Base-by-base conservation (phyloP, 371 early-diverging fungal species). In the Rhizopus stolonifer region DNA sequence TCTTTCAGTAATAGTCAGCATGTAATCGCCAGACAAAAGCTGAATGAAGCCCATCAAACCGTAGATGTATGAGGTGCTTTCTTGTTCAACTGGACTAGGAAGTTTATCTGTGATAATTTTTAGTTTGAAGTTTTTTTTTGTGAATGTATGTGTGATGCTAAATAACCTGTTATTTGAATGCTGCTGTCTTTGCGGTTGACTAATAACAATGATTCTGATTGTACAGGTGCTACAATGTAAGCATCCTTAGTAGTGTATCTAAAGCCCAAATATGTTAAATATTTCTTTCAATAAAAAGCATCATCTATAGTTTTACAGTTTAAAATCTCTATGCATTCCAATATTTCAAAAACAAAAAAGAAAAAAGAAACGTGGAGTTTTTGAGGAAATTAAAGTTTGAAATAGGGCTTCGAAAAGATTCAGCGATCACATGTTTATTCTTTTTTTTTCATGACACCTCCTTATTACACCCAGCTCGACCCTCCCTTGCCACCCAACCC, bases 1-100 rank as follows among this genome's bases (percentile, higher is more conserved):
- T 42, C 92, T 82, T 17, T 83, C 84, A 4, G 93, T 94, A 38
- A 95, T 87, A 29, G 91, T 83, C 34, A 97, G 77, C 62, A 97
- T 69, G 53, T 93, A 88, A 49, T 89, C 86, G 18, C 95, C 89
- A 29, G 87, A 77, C 43, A 85, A 71, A 18, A 90, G 61, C 10
- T 73, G 65, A 38, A 89, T 79, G 36, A 86, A 73, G 13, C 90
- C 92, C 34, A 89, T 26, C 38, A 90, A 56, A 38, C 91, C 90
- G 52, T 79, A 79, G 18, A 86, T 74, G 21, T 52, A 67, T 42
- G 72, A 49, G 19, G 70, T 58, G 18, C 68, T 70, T n/a, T 58
- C 59, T 33, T 70, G 61, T 23, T 65, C 60, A 11, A 23, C 26
- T 32, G 55, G 46, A 42, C 42, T 18, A 31, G 64, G 64, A 18